Base-by-base conservation (phyloP, 2,329 filamentous ascomycete genomes). In the Trichophyton schoenleinii region DNA sequence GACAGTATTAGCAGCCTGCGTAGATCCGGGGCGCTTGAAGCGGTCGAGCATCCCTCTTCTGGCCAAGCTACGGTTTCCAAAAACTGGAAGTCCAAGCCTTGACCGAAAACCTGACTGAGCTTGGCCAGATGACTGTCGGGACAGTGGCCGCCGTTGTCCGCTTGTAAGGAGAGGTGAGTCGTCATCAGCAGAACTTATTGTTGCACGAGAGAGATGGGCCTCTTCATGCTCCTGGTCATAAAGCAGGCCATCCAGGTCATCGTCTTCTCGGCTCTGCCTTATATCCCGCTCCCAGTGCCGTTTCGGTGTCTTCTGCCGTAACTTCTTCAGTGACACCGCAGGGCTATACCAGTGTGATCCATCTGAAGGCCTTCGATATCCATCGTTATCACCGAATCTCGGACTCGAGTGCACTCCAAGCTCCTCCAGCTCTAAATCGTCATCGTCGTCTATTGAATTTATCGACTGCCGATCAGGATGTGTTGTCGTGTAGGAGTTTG, bases 141-240 rank as follows among this genome's bases (percentile, higher is more conserved):
- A 64, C 3, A 70, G 71, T 41, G 74, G 67, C 76, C 77, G 67
- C 69, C 77, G 63, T 69, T 75, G 68, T 62, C 70, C 68, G 18
- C 75, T 68, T 34, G 81, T 77, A 20, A 95, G 77, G 36, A 95
- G 79, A n/a, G 89, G 88, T 41, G 83, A 84, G 74, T 92, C 86
- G 65, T 92, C 89, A 57, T 85, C 83, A 22, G 79, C 81, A 64
- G 78, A 77, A 15, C 78, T 79, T 28, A 75, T 78, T 68, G 82
- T 85, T 20, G 78, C 81, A 64, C 83, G 83, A 0, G 84, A 86
- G 67, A 83, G 81, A 64, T 82, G 79, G 62, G 79, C 77, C 60
- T 76, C 77, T 20, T 78, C 76, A 3, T 77, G 79, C 49, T 84
- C 81, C 13, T 80, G 79, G 57, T 87, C 83, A 59, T 84, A 83